Evolutionary conservation across 1,284 basidiomycete species (phyloP).

Genomic region (Ustilago tritici): DNA sequence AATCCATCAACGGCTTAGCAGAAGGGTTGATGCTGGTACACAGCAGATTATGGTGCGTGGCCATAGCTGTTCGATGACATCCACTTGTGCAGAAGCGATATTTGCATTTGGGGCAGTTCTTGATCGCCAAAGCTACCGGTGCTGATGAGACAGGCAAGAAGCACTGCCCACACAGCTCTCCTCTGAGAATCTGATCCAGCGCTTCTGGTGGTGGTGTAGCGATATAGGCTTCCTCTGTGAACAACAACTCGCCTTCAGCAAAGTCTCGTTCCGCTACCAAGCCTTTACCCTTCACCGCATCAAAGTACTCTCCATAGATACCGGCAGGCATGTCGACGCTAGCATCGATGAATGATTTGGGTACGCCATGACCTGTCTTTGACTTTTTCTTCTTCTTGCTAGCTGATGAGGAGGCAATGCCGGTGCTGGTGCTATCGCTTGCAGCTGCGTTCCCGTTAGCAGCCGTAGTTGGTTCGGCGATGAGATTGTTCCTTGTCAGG

Average conservation of each 20-base stretch:
- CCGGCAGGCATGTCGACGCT: slow-evolving; percentile 45
- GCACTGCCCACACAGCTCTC: slow-evolving; percentile 60
- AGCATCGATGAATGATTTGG: slow-evolving; percentile 56
- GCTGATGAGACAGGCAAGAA: slow-evolving; percentile 63
- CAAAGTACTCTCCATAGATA: slow-evolving; percentile 79
- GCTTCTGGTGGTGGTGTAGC: slow-evolving; percentile 58
- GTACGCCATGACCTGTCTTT: slow-evolving; percentile 24
- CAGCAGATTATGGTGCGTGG: slow-evolving; percentile 78
- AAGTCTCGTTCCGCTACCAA: slow-evolving; percentile 80
- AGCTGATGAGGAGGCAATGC: not conserved
- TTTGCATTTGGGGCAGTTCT: slow-evolving; percentile 62
- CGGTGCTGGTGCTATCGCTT: not conserved
- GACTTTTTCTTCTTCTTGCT: slow-evolving; percentile 48
- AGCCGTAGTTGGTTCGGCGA: not conserved
- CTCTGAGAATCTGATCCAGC: slow-evolving; percentile 29
- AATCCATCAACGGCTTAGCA: slow-evolving; percentile 70
- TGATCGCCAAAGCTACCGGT: slow-evolving; percentile 66
- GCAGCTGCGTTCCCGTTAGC: slow-evolving; percentile 1
- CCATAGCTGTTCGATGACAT: slow-evolving; percentile 76
- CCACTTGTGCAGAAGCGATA: slow-evolving; percentile 83
- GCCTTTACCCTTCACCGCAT: slow-evolving; percentile 82
- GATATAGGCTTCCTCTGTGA: slow-evolving; percentile 78
- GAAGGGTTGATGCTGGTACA: slow-evolving; percentile 81
- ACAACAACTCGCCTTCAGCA: slow-evolving; percentile 79
- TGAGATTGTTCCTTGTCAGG: slow-evolving; percentile 29